Evolutionary conservation across 2,329 filamentous ascomycete species (phyloP).

Genomic region (Cercospora zeina): DNA sequence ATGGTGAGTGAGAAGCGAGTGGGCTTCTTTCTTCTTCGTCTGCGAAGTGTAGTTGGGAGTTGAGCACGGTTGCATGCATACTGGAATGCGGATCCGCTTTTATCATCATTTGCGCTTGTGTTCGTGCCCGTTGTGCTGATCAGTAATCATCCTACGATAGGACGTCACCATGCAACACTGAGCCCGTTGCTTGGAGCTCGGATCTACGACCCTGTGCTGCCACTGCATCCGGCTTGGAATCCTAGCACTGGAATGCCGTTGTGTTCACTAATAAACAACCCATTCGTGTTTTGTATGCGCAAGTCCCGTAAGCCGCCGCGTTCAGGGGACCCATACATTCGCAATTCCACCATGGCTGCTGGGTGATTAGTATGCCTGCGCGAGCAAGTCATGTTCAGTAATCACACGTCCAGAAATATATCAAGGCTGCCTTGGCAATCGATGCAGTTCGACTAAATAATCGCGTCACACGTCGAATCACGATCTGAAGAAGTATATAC

Average conservation of each 20-base stretch:
- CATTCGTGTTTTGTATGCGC: background rate
- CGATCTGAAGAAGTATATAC: too few species aligned
- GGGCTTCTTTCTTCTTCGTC: too few species aligned
- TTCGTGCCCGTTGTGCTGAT: background rate
- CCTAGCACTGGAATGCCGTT: background rate
- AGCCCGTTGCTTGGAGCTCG: background rate
- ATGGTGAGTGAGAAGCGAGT: slow-evolving; percentile 35
- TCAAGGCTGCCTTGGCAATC: too few species aligned
- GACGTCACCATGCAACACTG: background rate
- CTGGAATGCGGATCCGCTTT: background rate
- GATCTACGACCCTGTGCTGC: too few species aligned
- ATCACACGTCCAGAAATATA: too few species aligned
- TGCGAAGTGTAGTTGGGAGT: too few species aligned
- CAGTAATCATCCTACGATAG: background rate
- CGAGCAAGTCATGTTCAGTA: too few species aligned
- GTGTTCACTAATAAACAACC: background rate
- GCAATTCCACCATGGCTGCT: background rate
- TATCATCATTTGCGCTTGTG: background rate
- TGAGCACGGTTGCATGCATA: too few species aligned
- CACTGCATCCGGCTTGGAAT: too few species aligned
- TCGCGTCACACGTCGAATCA: too few species aligned
- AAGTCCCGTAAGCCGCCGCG: background rate
- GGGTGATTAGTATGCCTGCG: too few species aligned
- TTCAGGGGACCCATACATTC: background rate
- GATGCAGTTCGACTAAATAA: too few species aligned